Conservation (phyloP, 805 yeast genomes). For the Ogataea neopini region DNA sequence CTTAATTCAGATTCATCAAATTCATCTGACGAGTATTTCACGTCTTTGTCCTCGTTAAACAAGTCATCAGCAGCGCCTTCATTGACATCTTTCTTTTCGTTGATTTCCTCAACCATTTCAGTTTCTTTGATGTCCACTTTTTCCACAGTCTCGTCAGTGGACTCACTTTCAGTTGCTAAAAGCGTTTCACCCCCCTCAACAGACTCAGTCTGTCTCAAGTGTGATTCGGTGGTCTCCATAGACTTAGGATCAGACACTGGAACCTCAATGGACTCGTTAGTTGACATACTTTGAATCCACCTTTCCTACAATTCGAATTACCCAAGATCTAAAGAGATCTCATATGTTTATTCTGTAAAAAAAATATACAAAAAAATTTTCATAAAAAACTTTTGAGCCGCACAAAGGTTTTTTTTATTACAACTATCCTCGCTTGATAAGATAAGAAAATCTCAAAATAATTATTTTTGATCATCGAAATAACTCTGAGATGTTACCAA, state of each 20-base stretch:
- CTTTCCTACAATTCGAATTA: too few relatives aligned
- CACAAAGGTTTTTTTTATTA: background rate
- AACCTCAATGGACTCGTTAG: background rate
- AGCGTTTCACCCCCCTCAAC: background rate
- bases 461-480: background rate
- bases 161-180: too few relatives aligned
- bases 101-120: background rate
- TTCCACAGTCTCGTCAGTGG: too few relatives aligned
- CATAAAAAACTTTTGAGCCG: background rate
- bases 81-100: too few relatives aligned
- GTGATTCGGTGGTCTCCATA: too few relatives aligned
- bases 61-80: conserved; percentile 20
- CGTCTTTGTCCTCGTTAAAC: conserved; percentile 21
- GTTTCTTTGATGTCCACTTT: too few relatives aligned
- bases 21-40: conserved; percentile 28
- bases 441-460: background rate
- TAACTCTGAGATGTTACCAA: conserved; percentile 5
- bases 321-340: too few relatives aligned
- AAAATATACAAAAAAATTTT: background rate
- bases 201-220: too few relatives aligned
- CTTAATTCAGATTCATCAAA: conserved; percentile 12
- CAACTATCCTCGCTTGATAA: background rate
- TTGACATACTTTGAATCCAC: too few relatives aligned
- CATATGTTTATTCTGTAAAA: background rate
- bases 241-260: background rate